A percentile compares a stretch with the other conserved stretches of the same genome.
phyloP scores from a whole-genome alignment of 352 stramenopile genomes.

The Globisporangium barbulae region DNA sequence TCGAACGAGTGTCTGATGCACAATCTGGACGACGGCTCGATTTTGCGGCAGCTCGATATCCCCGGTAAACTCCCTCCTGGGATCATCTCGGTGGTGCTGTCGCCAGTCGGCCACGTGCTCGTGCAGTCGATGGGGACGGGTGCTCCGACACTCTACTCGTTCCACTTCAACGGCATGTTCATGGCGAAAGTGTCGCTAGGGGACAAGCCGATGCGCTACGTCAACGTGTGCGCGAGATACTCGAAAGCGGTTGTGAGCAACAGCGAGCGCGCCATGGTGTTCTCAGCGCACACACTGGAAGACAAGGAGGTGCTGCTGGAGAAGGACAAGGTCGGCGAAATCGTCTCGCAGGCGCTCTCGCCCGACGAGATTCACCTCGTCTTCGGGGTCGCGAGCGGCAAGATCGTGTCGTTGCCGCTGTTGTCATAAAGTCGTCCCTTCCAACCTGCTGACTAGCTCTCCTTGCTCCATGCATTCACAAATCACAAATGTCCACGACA shows the following conservation, averaged over 20 bases:
- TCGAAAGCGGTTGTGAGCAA: constrained; percentile 76
- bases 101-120: constrained; percentile 59
- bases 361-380: constrained; percentile 73
- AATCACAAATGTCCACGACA: neutral
- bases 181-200: constrained; percentile 41
- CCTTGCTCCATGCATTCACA: constrained; percentile 19
- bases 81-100: constrained; percentile 57
- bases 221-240: constrained; percentile 59
- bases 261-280: constrained; percentile 31
- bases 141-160: constrained; percentile 53
- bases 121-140: constrained; percentile 69
- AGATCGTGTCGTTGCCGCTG: constrained; percentile 54
- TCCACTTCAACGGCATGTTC: constrained; percentile 67
- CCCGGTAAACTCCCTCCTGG: constrained; percentile 41
- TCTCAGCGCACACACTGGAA: constrained; percentile 46
- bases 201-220: constrained; percentile 36
- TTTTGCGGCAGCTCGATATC: constrained; percentile 53
- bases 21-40: constrained; percentile 59
- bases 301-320: constrained; percentile 55
- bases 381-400: constrained; percentile 55
- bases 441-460: too few relatives aligned
- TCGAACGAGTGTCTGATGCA: constrained; percentile 70
- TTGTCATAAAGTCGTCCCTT: constrained; percentile 15
- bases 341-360: constrained; percentile 58
- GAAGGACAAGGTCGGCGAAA: constrained; percentile 40